Evolutionary conservation across 441 rosid genomes (phyloP).

Genomic region (Pelargonium citronellum): DNA sequence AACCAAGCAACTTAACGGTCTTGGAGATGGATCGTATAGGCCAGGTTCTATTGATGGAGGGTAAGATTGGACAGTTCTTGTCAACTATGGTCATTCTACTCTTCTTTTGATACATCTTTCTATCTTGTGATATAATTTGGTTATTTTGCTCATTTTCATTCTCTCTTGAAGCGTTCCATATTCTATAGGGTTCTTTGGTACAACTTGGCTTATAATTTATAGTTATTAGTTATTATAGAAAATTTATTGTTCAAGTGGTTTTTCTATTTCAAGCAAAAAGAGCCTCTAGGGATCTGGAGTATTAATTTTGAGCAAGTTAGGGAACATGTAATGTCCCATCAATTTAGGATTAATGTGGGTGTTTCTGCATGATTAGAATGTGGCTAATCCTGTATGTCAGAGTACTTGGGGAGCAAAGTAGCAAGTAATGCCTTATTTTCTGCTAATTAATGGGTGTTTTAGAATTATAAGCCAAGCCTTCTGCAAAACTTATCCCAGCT

Average conservation of each 20-base stretch:
- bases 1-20: constrained; percentile 71
- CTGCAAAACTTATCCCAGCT: neutral
- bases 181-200: neutral
- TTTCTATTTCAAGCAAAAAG: neutral
- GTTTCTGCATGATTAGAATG: neutral
- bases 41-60: constrained; percentile 67
- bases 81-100: constrained; percentile 9
- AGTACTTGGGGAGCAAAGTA: neutral
- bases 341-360: neutral
- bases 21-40: constrained; percentile 61
- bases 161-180: neutral
- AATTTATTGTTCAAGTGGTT: neutral
- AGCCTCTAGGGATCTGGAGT: neutral
- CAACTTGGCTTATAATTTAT: neutral
- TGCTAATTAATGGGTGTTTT: constrained; percentile 13
- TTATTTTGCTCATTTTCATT: neutral
- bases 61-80: constrained; percentile 35
- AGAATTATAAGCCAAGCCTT: neutral
- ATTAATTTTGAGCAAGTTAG: neutral
- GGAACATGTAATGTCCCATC: neutral
- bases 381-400: neutral
- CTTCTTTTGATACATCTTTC: neutral
- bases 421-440: neutral
- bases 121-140: neutral
- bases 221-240: neutral